These are phyloP conservation scores for Psophocarpus tetragonolobus DNA, from an alignment of 306 rosid genomes.

Conservation along the genomic window DNA sequence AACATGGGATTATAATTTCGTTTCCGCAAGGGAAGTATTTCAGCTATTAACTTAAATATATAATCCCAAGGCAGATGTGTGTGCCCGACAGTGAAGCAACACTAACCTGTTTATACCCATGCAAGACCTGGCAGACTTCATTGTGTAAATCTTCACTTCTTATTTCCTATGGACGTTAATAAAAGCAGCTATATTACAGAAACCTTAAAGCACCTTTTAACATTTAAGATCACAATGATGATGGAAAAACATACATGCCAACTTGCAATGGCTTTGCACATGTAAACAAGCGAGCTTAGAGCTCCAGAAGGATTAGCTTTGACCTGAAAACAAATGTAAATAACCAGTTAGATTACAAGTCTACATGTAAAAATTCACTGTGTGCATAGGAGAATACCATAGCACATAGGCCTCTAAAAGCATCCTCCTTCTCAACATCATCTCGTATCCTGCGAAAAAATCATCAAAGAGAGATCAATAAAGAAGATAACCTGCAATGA, in stretches of 20 bases:
- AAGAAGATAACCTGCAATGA: slow-evolving; percentile 11
- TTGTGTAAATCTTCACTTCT: slow-evolving; percentile 84
- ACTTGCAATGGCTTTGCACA: slow-evolving; percentile 98
- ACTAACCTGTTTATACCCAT: slow-evolving; percentile 93
- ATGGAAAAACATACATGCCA: slow-evolving; percentile 83
- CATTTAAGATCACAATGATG: slow-evolving; percentile 1
- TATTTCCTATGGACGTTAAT: slow-evolving; percentile 70
- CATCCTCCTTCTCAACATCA: slow-evolving; percentile 97
- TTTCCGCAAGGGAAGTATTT: not conserved
- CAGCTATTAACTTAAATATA: slow-evolving; percentile 7
- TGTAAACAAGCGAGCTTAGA: slow-evolving; percentile 66
- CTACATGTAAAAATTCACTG: not conserved
- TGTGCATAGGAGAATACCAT: slow-evolving; percentile 61
- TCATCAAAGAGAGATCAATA: slow-evolving; percentile 31
- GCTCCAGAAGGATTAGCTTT: slow-evolving; percentile 95
- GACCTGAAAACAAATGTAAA: slow-evolving; percentile 61
- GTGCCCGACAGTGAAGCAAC: slow-evolving; percentile 31
- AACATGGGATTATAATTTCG: slow-evolving; percentile 3
- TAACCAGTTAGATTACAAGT: slow-evolving; percentile 8
- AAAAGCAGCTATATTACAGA: slow-evolving; percentile 28
- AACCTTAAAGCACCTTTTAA: not conserved
- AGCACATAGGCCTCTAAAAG: slow-evolving; percentile 94
- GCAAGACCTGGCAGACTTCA: slow-evolving; percentile 92
- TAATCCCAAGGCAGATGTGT: not conserved
- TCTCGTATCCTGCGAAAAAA: slow-evolving; percentile 84